Base-by-base conservation (phyloP, 768 basidiomycete genomes). In the Dioszegia crocea region DNA sequence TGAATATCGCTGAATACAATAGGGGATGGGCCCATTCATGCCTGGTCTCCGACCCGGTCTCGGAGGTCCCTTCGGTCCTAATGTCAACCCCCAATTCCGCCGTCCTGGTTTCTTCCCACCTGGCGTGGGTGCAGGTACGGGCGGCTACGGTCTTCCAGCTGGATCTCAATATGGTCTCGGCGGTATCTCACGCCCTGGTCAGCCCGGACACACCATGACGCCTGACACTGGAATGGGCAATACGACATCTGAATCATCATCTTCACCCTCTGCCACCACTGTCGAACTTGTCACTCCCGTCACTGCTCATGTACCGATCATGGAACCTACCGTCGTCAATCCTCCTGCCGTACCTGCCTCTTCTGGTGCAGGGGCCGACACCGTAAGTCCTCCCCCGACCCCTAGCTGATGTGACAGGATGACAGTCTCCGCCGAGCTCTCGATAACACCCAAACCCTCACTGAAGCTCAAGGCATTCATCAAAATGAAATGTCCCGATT, bases 21-120 rank as follows among this genome's bases (percentile, higher is more conserved):
- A 70, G 62, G 72, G 73, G 11, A 74, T 77, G 74, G 74, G 74
- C 29, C 75, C 75, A 4, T 77, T 71, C 59, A 69, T 67, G 65
- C 71, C 66, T 47, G 74, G 74, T 49, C 59, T 75, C 47, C 71
- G 70, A 45, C 76, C 76, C 58, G 73, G 75, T 54, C 59, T 73
- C 31, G 58, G 61, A 39, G 76, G 76, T 56, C 70, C 74, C 4
- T 63, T 77, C 23, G 76, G 76, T 43, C 76, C 76, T 17, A 77
- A 77, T 57, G 76, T 75, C 51, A 66, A 60, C 47, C 76, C 76
- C 23, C 31, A 46, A 33, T 63, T 67, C 62, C 72, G 72, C 50
- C 71, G 74, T 19, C 70, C 74, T 41, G 76, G 72, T 41, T 69
- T 73, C 52, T 66, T 65, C 56, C 74, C 74, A 55, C 76, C 74